Percentiles rank a stretch among this genome's conserved stretches.
phyloP scores from a whole-genome alignment of 768 basidiomycete genomes.

The Naganishia onofrii region DNA sequence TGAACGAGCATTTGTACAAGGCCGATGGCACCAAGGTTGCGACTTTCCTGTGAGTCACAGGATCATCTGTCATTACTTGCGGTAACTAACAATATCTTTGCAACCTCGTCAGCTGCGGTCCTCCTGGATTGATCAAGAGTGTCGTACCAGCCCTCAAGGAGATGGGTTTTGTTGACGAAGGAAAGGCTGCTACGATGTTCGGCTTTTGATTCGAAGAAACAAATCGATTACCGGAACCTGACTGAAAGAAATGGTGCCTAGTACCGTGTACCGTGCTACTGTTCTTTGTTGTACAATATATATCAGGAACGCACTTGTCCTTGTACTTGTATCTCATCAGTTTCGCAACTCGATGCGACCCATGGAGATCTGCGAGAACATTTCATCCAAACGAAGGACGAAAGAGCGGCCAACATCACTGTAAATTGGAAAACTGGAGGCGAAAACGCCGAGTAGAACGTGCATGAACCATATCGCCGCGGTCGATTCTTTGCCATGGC shows the following conservation, averaged over 20 bases:
- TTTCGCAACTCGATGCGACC: too few species aligned
- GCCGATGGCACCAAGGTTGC: slow-evolving; percentile 25
- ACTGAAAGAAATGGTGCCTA: too few species aligned
- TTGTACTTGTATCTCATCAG: too few species aligned
- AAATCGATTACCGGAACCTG: too few species aligned
- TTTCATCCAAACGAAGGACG: too few species aligned
- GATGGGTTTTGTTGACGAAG: slow-evolving; percentile 23
- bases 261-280: too few species aligned
- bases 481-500: not conserved
- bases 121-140: slow-evolving; percentile 14
- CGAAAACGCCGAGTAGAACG: not conserved
- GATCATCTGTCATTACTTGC: not conserved
- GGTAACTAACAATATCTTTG: not conserved
- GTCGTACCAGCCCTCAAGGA: slow-evolving; percentile 9
- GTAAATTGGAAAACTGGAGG: not conserved
- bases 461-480: not conserved
- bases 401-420: too few species aligned
- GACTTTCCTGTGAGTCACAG: slow-evolving; percentile 26
- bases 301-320: too few species aligned
- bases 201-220: too few species aligned
- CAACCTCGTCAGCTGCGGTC: slow-evolving; percentile 8
- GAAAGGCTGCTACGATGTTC: too few species aligned
- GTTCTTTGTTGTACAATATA: too few species aligned
- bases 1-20: slow-evolving; percentile 25
- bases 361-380: too few species aligned